Conservation (phyloP, 805 yeast species). For the Metahyphopichia silvanorum region DNA sequence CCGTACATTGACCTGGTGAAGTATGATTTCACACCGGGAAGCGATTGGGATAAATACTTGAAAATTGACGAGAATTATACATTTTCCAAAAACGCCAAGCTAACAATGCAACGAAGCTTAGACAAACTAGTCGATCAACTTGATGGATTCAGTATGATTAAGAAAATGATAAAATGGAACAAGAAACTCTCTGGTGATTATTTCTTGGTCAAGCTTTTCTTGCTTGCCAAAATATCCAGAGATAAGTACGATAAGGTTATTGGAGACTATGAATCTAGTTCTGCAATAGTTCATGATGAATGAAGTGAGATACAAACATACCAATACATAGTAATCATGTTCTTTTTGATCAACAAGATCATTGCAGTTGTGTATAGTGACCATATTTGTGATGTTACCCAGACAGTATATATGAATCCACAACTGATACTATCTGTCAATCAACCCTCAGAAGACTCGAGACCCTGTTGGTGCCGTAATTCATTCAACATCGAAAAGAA, state of each 20-base stretch:
- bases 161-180: background rate
- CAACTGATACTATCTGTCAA: constrained; percentile 5
- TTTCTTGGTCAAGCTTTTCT: constrained; percentile 7
- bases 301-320: background rate
- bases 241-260: constrained; percentile 1
- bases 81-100: constrained; percentile 12
- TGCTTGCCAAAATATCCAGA: constrained; percentile 7
- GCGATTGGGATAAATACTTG: constrained; percentile 17
- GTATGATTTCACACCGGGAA: constrained; percentile 5
- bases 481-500: constrained; percentile 12
- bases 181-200: background rate
- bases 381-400: too few species aligned
- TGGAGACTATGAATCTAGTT: too few species aligned
- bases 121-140: constrained; percentile 2
- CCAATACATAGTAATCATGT: too few species aligned
- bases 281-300: background rate
- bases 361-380: too few species aligned
- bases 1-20: constrained; percentile 23
- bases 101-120: constrained; percentile 6
- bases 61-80: constrained; percentile 16
- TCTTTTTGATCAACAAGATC: too few species aligned
- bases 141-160: background rate
- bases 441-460: background rate
- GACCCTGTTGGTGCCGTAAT: constrained; percentile 1
- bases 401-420: too few species aligned